These are phyloP conservation scores for Aspergillus intermedius DNA, from an alignment of 2,329 filamentous ascomycete genomes.

Conservation along the genomic window DNA sequence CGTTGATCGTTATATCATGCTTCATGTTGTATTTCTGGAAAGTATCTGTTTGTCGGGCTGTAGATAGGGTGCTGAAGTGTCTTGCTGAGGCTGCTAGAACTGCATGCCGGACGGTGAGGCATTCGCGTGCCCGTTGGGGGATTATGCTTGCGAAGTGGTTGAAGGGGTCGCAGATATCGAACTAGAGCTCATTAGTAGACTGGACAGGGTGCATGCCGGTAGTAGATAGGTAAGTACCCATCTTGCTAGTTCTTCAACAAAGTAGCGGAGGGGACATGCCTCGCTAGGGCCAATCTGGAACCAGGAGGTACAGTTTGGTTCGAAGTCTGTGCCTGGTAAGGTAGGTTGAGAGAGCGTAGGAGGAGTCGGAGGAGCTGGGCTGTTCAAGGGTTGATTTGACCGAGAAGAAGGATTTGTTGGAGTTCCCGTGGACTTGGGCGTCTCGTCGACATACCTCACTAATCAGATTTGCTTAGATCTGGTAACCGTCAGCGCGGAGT, in stretches of 20 bases:
- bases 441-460: conserved; percentile 8
- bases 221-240: conserved; percentile 7
- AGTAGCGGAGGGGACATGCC: conserved; percentile 13
- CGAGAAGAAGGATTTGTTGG: background rate
- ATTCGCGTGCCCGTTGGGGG: conserved; percentile 33
- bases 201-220: background rate
- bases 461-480: too few relatives aligned
- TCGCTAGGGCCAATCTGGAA: conserved; percentile 7
- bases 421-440: conserved; percentile 3
- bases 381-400: background rate
- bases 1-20: conserved; percentile 11
- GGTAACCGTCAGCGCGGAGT: too few relatives aligned
- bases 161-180: conserved; percentile 37
- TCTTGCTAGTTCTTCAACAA: conserved; percentile 13
- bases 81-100: conserved; percentile 32
- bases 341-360: too few relatives aligned
- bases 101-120: conserved; percentile 33
- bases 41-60: conserved; percentile 5
- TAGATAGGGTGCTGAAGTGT: conserved; percentile 22
- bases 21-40: conserved; percentile 12
- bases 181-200: conserved; percentile 6
- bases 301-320: background rate
- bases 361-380: background rate
- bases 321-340: background rate
- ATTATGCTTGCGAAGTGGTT: conserved; percentile 35